Conservation (phyloP, 306 rosid species). For the Cucurbita pepo region DNA sequence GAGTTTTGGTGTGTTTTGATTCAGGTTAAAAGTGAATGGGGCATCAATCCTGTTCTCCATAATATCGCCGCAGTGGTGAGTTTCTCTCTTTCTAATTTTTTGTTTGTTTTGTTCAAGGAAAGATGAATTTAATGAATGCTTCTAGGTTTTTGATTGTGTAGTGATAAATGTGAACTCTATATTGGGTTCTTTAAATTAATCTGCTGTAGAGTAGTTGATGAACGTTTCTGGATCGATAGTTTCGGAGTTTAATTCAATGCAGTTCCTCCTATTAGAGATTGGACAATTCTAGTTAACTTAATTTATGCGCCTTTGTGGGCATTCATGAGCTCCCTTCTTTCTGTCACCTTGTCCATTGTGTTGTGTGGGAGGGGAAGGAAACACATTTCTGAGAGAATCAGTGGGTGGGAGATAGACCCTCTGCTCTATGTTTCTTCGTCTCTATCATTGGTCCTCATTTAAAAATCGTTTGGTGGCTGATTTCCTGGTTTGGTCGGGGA, state of each 20-base stretch:
- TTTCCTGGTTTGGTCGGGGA: too few relatives aligned
- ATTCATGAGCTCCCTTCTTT: too few relatives aligned
- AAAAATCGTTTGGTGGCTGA: too few relatives aligned
- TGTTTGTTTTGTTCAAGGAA: background rate
- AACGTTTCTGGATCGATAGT: background rate
- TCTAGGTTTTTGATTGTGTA: background rate
- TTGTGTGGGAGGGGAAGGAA: too few relatives aligned
- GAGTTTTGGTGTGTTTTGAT: conserved; percentile 2
- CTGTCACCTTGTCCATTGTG: too few relatives aligned
- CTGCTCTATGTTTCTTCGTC: too few relatives aligned
- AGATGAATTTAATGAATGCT: background rate
- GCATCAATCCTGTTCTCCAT: conserved; percentile 60
- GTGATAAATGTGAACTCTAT: background rate
- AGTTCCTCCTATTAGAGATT: background rate
- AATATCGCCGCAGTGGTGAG: conserved; percentile 66
- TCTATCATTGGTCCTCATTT: too few relatives aligned
- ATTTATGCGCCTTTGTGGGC: background rate
- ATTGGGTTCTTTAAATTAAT: background rate
- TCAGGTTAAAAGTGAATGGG: conserved; percentile 75
- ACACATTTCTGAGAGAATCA: too few relatives aligned
- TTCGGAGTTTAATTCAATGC: background rate
- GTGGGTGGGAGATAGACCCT: too few relatives aligned
- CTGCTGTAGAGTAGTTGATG: background rate
- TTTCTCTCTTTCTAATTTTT: conserved; percentile 1
- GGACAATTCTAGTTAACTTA: background rate